Percentiles rank a stretch among this genome's conserved stretches.
phyloP scores from a whole-genome alignment of 2,329 filamentous ascomycete genomes.

The Fusarium protoensiforme region DNA sequence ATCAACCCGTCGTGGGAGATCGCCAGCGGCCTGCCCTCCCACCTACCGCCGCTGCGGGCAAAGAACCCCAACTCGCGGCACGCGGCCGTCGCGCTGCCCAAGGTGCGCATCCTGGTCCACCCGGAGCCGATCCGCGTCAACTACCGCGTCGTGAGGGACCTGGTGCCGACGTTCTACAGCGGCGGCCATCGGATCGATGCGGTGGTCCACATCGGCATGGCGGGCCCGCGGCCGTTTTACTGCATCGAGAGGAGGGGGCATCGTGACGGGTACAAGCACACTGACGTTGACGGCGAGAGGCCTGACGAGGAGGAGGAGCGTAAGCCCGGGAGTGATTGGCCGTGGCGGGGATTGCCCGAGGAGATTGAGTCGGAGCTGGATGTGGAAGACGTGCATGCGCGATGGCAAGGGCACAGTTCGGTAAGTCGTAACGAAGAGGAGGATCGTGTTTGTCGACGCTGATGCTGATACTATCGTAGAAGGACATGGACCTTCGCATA shows the following conservation, averaged over 20 bases:
- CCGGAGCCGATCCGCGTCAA: constrained; percentile 75
- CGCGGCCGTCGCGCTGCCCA: constrained; percentile 47
- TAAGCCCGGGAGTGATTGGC: constrained; percentile 58
- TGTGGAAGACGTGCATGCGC: constrained; percentile 63
- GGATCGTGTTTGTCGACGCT: neutral
- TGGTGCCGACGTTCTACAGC: constrained; percentile 73
- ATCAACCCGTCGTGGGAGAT: constrained; percentile 88
- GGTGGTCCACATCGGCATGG: constrained; percentile 84
- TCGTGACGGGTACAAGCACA: constrained; percentile 76
- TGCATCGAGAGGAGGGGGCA: constrained; percentile 77
- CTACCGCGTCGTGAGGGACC: constrained; percentile 72
- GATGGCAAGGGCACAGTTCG: constrained; percentile 65
- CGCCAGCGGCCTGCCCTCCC: constrained; percentile 72
- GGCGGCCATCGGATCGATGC: constrained; percentile 66
- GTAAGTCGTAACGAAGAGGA: constrained; percentile 50
- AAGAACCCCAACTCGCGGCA: constrained; percentile 51
- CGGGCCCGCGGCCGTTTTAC: constrained; percentile 72
- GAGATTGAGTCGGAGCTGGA: constrained; percentile 69
- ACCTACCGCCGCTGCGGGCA: constrained; percentile 64
- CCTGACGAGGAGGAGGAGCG: constrained; percentile 65
- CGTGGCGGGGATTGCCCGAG: constrained; percentile 65
- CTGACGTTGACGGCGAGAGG: constrained; percentile 75
- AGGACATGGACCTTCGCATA: constrained; percentile 61
- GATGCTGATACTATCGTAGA: constrained; percentile 41
- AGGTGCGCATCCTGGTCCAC: constrained; percentile 73